These are phyloP conservation scores for Puccinia triticina DNA, from an alignment of 1,284 basidiomycete species.

Conservation along the genomic window DNA sequence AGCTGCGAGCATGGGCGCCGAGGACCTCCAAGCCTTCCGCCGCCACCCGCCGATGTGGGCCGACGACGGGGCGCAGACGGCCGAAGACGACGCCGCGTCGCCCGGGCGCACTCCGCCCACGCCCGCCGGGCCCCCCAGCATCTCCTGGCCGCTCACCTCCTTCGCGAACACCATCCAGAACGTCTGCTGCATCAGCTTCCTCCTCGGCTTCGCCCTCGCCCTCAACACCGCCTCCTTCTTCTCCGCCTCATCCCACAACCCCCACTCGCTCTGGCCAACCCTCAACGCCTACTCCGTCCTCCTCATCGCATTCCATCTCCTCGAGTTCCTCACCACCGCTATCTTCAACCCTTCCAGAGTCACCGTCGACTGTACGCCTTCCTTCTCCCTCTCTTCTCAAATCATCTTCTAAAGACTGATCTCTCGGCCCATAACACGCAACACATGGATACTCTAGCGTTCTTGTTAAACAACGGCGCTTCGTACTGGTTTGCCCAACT, in stretches of 20 bases:
- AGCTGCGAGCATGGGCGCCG: neutral
- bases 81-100: neutral
- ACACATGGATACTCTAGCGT: conserved; percentile 24
- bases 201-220: conserved; percentile 27
- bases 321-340: conserved; percentile 49
- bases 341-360: conserved; percentile 46
- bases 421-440: no score
- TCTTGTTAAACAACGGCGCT: conserved; percentile 43
- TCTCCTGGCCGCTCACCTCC: conserved; percentile 38
- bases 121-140: no score
- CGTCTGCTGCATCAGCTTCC: conserved; percentile 27
- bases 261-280: neutral
- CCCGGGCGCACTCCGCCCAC: no score
- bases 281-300: conserved; percentile 19
- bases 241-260: neutral
- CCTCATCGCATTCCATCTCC: conserved; percentile 35
- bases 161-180: conserved; percentile 50
- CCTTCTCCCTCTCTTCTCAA: neutral
- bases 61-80: neutral
- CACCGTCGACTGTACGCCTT: conserved; percentile 34
- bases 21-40: conserved; percentile 15
- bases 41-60: neutral
- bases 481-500: conserved; percentile 36
- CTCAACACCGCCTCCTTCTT: neutral
- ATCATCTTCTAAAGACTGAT: no score